Evolutionary conservation across 805 yeast genomes (phyloP).

Genomic region (Candida taoyuanica): DNA sequence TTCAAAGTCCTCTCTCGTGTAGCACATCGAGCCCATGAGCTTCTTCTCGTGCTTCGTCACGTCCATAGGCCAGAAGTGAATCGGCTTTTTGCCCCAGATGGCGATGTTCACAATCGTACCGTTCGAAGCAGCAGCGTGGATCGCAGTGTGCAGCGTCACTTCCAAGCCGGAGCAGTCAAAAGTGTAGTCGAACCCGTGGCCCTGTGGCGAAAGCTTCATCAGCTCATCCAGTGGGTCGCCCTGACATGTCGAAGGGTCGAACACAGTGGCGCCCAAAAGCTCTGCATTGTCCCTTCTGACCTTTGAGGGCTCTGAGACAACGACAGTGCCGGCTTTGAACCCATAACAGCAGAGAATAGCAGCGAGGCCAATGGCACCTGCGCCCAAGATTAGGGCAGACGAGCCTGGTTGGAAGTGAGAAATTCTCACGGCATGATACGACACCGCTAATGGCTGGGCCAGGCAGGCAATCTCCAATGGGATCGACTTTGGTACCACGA

Average conservation of each 20-base stretch:
- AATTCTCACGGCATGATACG: slow-evolving; percentile 53
- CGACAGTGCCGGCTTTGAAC: slow-evolving; percentile 37
- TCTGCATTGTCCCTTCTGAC: slow-evolving; percentile 46
- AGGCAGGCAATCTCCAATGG: slow-evolving; percentile 46
- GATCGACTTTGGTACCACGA: slow-evolving; percentile 37
- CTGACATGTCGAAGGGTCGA: slow-evolving; percentile 42
- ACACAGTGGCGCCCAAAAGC: slow-evolving; percentile 41
- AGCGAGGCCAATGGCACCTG: slow-evolving; percentile 52
- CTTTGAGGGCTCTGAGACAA: slow-evolving; percentile 47
- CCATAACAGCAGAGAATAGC: slow-evolving; percentile 48
- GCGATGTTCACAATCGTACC: slow-evolving; percentile 64
- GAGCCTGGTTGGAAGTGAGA: slow-evolving; percentile 38
- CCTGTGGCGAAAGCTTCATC: slow-evolving; percentile 35
- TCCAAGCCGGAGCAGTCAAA: slow-evolving; percentile 55
- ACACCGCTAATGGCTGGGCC: slow-evolving; percentile 54
- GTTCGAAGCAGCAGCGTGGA: slow-evolving; percentile 44
- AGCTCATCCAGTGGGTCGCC: slow-evolving; percentile 35
- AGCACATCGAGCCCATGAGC: slow-evolving; percentile 59
- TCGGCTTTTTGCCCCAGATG: slow-evolving; percentile 53
- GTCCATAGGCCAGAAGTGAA: slow-evolving; percentile 50
- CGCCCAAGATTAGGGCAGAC: slow-evolving; percentile 46
- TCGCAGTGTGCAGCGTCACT: slow-evolving; percentile 47
- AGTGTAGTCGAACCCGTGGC: slow-evolving; percentile 43
- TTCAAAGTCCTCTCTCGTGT: slow-evolving; percentile 51
- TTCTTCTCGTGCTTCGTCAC: slow-evolving; percentile 50